These are phyloP conservation scores for Verticillium isaacii DNA, from an alignment of 2,329 filamentous ascomycete species.

Conservation along the genomic window DNA sequence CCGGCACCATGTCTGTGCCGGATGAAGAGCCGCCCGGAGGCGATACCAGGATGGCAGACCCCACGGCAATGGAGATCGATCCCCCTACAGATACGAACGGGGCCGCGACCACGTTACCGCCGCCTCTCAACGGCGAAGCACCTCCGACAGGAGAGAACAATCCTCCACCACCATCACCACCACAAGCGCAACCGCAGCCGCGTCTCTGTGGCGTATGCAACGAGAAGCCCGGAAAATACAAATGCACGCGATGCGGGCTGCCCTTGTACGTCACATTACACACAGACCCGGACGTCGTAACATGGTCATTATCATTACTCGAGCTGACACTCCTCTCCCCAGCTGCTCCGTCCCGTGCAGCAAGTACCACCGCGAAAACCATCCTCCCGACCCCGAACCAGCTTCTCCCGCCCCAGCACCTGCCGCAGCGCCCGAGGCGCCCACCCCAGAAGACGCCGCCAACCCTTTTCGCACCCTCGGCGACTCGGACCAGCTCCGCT, in stretches of 20 bases:
- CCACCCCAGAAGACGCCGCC: slow-evolving; percentile 14
- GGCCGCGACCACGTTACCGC: background rate
- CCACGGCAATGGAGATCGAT: background rate
- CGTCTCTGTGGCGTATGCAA: slow-evolving; percentile 48
- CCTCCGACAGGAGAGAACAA: background rate
- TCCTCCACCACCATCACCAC: background rate
- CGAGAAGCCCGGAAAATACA: slow-evolving; percentile 51
- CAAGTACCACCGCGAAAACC: slow-evolving; percentile 44
- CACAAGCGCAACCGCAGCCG: background rate
- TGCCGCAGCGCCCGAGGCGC: slow-evolving; percentile 23
- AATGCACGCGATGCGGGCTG: slow-evolving; percentile 53
- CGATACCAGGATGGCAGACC: background rate
- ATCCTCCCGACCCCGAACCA: slow-evolving; percentile 35
- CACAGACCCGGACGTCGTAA: background rate
- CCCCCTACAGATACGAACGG: background rate
- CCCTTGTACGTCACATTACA: slow-evolving; percentile 47
- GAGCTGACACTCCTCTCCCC: background rate
- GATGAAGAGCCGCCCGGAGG: background rate
- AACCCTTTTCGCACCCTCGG: slow-evolving; percentile 50
- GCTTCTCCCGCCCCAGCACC: slow-evolving; percentile 13
- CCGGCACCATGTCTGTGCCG: background rate
- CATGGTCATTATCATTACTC: slow-evolving; percentile 3
- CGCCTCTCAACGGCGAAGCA: background rate
- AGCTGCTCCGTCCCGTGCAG: slow-evolving; percentile 58
- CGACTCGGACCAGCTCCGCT: slow-evolving; percentile 41